phyloP scores from a whole-genome alignment of 805 yeast genomes.

The Scheffersomyces lignosus region DNA sequence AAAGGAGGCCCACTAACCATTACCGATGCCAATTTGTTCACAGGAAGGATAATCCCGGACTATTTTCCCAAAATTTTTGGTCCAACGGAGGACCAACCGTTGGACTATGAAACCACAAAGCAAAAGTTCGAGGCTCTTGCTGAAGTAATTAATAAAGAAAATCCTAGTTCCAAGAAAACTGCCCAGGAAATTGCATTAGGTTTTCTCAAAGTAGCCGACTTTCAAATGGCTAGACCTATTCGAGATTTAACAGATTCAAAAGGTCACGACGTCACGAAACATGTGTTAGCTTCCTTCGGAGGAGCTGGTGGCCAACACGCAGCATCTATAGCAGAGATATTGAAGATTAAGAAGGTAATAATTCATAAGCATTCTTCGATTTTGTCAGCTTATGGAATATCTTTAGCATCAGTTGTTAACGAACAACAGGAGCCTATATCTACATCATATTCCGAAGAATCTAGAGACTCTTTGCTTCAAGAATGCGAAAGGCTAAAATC shows the following conservation, averaged over 20 bases:
- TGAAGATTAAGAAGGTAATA: slow-evolving; percentile 28
- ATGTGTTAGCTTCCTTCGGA: slow-evolving; percentile 35
- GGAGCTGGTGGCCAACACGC: slow-evolving; percentile 41
- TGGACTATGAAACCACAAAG: slow-evolving; percentile 47
- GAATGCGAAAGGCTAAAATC: not conserved
- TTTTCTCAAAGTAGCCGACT: slow-evolving; percentile 31
- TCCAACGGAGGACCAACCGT: slow-evolving; percentile 68
- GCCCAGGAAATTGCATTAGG: slow-evolving; percentile 35
- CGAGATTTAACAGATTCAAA: slow-evolving; percentile 2
- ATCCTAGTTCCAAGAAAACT: slow-evolving; percentile 5
- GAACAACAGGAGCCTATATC: not conserved
- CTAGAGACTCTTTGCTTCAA: not conserved
- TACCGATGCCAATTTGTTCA: slow-evolving; percentile 77
- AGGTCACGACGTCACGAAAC: slow-evolving; percentile 30
- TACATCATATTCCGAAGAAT: not conserved
- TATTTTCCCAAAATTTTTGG: slow-evolving; percentile 83
- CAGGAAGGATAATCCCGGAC: slow-evolving; percentile 73
- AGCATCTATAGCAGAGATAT: slow-evolving; percentile 27
- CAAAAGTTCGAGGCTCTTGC: slow-evolving; percentile 3
- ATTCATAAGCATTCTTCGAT: slow-evolving; percentile 36
- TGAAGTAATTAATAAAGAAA: slow-evolving; percentile 1
- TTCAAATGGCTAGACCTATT: slow-evolving; percentile 23
- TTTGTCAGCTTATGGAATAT: slow-evolving; percentile 35
- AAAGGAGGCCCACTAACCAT: slow-evolving; percentile 83
- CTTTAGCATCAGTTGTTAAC: slow-evolving; percentile 7